Conservation (phyloP, 495 filamentous ascomycete species). For the Neurospora sp. region DNA sequence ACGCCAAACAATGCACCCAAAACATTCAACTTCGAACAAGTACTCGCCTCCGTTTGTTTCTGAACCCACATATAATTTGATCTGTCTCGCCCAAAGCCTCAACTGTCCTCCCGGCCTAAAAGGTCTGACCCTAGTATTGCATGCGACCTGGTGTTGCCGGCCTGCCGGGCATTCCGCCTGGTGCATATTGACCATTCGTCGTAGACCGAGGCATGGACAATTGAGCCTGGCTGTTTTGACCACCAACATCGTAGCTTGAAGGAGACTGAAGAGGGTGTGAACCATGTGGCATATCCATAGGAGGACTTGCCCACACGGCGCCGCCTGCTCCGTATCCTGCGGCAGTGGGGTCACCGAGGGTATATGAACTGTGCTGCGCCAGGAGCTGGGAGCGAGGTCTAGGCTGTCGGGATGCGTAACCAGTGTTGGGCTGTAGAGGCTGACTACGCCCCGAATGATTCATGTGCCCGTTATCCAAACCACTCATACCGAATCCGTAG, state of each 20-base stretch:
- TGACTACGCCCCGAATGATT: background rate
- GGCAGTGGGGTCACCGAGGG: constrained; percentile 1
- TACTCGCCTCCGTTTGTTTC: background rate
- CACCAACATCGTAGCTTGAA: constrained; percentile 15
- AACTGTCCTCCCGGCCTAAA: constrained; percentile 12
- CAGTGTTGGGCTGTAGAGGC: constrained; percentile 7
- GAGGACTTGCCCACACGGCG: constrained; percentile 7
- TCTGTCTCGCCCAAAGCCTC: background rate
- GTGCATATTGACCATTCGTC: constrained; percentile 22
- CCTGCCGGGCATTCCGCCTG: constrained; percentile 9
- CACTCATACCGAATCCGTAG: constrained; percentile 16
- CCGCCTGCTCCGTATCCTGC: constrained; percentile 2
- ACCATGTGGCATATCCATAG: constrained; percentile 13
- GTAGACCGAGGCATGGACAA: constrained; percentile 20
- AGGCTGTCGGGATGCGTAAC: constrained; percentile 5
- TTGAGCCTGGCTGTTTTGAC: constrained; percentile 17
- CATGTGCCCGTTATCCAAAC: constrained; percentile 3
- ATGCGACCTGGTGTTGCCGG: constrained; percentile 20
- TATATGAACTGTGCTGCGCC: constrained; percentile 7
- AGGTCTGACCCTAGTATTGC: constrained; percentile 31
- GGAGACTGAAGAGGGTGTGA: constrained; percentile 9
- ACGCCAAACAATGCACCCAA: background rate
- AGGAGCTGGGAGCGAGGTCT: constrained; percentile 11
- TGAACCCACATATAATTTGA: background rate
- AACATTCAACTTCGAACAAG: background rate